Percentiles rank a stretch among this genome's conserved stretches.
phyloP scores from a whole-genome alignment of 495 filamentous ascomycete species.

The Hypoxylon fragiforme region DNA sequence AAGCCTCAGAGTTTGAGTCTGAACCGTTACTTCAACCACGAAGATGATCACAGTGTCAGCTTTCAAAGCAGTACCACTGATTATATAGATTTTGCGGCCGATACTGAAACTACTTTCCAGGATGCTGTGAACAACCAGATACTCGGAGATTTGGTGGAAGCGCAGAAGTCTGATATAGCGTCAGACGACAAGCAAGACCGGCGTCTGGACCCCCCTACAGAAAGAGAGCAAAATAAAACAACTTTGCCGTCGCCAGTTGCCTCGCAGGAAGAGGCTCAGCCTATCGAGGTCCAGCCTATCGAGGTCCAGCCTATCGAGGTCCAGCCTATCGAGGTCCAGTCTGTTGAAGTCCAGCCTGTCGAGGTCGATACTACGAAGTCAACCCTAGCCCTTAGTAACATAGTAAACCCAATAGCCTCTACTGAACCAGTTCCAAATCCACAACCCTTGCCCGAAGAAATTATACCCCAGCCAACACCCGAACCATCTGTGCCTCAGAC shows the following conservation, averaged over 20 bases:
- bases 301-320: no score
- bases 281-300: no score
- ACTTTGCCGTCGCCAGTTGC: background rate
- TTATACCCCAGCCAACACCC: background rate
- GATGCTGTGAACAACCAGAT: background rate
- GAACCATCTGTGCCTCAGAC: background rate
- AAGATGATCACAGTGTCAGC: background rate
- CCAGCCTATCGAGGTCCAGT: no score
- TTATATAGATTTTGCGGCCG: background rate
- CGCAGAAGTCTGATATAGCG: background rate
- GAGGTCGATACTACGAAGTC: background rate
- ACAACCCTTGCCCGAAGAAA: background rate
- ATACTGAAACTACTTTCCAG: background rate
- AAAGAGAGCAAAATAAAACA: conserved; percentile 1
- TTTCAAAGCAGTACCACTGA: background rate
- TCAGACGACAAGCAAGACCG: background rate
- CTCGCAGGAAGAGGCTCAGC: background rate
- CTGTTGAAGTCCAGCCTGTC: no score
- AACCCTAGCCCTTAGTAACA: background rate
- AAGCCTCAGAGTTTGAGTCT: background rate
- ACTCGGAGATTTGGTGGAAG: background rate
- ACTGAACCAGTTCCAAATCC: background rate
- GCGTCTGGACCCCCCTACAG: background rate
- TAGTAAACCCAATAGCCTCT: background rate
- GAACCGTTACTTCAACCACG: background rate